Percentiles rank a stretch among this genome's conserved stretches.
phyloP scores from a whole-genome alignment of 805 yeast species.

The Ogataea angusta region DNA sequence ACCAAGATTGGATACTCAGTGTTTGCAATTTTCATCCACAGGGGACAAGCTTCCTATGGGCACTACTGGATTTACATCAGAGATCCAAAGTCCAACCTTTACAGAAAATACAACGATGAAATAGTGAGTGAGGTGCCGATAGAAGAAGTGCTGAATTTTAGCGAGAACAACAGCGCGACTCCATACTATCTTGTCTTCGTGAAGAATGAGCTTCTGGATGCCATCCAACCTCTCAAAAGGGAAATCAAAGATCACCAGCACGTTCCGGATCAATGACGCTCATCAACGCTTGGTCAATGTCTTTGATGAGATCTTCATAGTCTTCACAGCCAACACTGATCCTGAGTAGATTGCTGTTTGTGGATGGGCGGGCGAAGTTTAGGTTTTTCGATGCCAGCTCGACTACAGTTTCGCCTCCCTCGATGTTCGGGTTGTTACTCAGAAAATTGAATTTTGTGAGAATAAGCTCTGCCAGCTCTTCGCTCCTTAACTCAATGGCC shows the following conservation, averaged over 20 bases:
- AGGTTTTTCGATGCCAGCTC: conserved; percentile 39
- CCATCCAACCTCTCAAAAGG: conserved; percentile 66
- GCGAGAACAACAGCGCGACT: conserved; percentile 76
- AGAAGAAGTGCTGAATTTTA: conserved; percentile 64
- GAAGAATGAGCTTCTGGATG: conserved; percentile 53
- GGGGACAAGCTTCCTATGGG: conserved; percentile 95
- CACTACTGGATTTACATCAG: conserved; percentile 95
- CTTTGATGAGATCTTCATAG: conserved; percentile 47
- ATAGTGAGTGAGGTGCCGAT: conserved; percentile 77
- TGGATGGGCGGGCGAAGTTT: conserved; percentile 24
- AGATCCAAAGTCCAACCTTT: conserved; percentile 64
- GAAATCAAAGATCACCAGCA: conserved; percentile 23
- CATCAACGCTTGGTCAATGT: conserved; percentile 40
- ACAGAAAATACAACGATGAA: conserved; percentile 93
- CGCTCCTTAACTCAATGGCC: conserved; percentile 37
- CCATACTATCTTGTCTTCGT: conserved; percentile 91
- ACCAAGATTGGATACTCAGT: conserved; percentile 70
- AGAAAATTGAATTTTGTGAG: conserved; percentile 47
- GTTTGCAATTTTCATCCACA: conserved; percentile 89
- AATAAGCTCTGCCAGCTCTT: conserved; percentile 37
- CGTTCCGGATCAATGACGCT: conserved; percentile 14
- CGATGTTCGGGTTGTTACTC: conserved; percentile 45
- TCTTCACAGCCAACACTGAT: conserved; percentile 55
- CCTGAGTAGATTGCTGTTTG: conserved; percentile 36
- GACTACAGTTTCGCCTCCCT: conserved; percentile 51